Percentiles rank a stretch among this genome's conserved stretches.
These are phyloP conservation scores for Dothideomycetes sp. DNA, from an alignment of 2,329 filamentous ascomycete species.

Conservation along the genomic window DNA sequence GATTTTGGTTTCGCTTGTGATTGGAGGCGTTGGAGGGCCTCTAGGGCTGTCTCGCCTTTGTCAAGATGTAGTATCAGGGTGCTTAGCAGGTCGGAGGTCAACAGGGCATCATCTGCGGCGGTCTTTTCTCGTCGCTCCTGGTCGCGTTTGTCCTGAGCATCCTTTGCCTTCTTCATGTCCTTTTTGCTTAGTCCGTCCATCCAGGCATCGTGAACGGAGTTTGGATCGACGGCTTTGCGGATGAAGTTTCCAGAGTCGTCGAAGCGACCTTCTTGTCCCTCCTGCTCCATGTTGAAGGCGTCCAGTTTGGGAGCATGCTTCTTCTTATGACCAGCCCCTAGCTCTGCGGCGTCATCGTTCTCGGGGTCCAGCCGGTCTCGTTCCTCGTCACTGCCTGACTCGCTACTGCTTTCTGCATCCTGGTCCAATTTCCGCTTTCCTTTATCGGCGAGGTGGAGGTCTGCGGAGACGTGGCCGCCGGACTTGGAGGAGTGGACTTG, in stretches of 20 bases:
- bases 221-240: conserved; percentile 76
- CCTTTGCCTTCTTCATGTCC: conserved; percentile 78
- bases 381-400: conserved; percentile 51
- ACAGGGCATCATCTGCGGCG: conserved; percentile 60
- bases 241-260: conserved; percentile 88
- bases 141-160: conserved; percentile 77
- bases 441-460: conserved; percentile 48
- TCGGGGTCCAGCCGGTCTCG: conserved; percentile 54
- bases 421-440: conserved; percentile 39
- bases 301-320: conserved; percentile 88
- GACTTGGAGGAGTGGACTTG: conserved; percentile 64
- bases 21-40: conserved; percentile 67
- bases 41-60: conserved; percentile 72
- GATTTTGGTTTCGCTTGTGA: conserved; percentile 41
- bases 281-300: conserved; percentile 85
- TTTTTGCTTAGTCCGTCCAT: conserved; percentile 86
- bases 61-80: conserved; percentile 64
- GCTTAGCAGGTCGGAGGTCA: conserved; percentile 63
- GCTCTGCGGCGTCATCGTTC: conserved; percentile 72
- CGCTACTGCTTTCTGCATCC: conserved; percentile 50
- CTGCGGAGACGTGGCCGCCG: conserved; percentile 53
- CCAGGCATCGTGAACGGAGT: conserved; percentile 87
- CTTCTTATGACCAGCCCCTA: conserved; percentile 84
- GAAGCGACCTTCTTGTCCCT: conserved; percentile 87
- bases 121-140: conserved; percentile 61